These are phyloP conservation scores for Populus davidiana DNA, from an alignment of 345 rosid genomes.

Conservation along the genomic window DNA sequence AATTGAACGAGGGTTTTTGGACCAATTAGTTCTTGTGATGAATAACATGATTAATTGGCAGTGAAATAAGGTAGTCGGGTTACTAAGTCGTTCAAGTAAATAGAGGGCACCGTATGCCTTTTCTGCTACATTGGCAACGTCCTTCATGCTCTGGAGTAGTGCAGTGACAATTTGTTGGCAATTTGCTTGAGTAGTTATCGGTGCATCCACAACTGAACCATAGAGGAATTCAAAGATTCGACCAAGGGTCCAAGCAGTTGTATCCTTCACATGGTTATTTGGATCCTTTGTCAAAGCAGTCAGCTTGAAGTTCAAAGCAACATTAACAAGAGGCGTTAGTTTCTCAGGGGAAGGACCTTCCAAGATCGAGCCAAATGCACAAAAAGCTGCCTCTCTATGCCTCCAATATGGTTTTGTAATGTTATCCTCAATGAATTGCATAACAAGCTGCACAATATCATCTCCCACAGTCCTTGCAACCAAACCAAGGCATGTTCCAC, in stretches of 20 bases:
- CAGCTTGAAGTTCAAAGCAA: conserved; percentile 61
- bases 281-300: conserved; percentile 45
- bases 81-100: conserved; percentile 31
- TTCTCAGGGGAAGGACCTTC: conserved; percentile 50
- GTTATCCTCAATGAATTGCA: conserved; percentile 48
- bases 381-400: conserved; percentile 46
- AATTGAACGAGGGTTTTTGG: too few relatives aligned
- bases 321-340: conserved; percentile 36
- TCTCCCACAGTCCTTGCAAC: conserved; percentile 50
- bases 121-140: conserved; percentile 67
- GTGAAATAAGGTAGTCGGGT: too few relatives aligned
- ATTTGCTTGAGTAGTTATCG: conserved; percentile 58
- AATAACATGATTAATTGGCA: too few relatives aligned
- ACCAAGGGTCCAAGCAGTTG: conserved; percentile 68
- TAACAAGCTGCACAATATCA: conserved; percentile 42
- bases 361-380: conserved; percentile 49
- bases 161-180: conserved; percentile 77
- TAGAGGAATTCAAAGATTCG: conserved; percentile 74
- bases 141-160: conserved; percentile 66
- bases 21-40: too few relatives aligned
- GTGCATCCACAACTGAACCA: conserved; percentile 59
- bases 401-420: conserved; percentile 49
- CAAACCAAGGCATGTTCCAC: conserved; percentile 49
- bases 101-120: conserved; percentile 74
- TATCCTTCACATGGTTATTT: conserved; percentile 50